phyloP scores from a whole-genome alignment of 257 asterid species.

The Solanum chmielewskii region DNA sequence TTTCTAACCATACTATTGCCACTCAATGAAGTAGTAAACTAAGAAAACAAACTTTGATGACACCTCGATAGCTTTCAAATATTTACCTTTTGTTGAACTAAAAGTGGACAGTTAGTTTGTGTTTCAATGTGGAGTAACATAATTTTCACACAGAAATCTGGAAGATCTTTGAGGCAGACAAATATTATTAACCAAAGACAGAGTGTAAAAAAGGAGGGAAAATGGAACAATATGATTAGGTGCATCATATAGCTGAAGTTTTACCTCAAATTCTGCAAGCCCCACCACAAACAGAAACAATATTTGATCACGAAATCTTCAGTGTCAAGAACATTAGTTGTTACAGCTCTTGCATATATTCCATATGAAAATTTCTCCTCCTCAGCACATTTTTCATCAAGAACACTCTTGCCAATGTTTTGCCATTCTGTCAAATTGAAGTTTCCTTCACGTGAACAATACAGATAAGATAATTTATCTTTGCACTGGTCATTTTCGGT shows the following conservation, averaged over 20 bases:
- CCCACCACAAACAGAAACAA: constrained; percentile 95
- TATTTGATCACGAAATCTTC: constrained; percentile 50
- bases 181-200: neutral
- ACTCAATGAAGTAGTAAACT: neutral
- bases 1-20: neutral
- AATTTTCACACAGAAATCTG: neutral
- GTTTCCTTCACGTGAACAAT: constrained; percentile 46
- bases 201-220: neutral
- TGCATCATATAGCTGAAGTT: neutral
- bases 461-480: constrained; percentile 20
- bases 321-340: constrained; percentile 61
- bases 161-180: neutral
- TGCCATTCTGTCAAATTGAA: constrained; percentile 45
- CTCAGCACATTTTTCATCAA: constrained; percentile 44
- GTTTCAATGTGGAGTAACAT: neutral
- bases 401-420: constrained; percentile 29
- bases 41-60: neutral
- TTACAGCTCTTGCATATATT: constrained; percentile 59
- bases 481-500: constrained; percentile 28
- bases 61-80: neutral
- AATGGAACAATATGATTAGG: neutral
- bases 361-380: constrained; percentile 56
- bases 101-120: neutral
- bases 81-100: neutral
- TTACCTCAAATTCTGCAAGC: constrained; percentile 80